Evolutionary conservation across 2,329 filamentous ascomycete genomes (phyloP).

Genomic region (Aphanocladium album): DNA sequence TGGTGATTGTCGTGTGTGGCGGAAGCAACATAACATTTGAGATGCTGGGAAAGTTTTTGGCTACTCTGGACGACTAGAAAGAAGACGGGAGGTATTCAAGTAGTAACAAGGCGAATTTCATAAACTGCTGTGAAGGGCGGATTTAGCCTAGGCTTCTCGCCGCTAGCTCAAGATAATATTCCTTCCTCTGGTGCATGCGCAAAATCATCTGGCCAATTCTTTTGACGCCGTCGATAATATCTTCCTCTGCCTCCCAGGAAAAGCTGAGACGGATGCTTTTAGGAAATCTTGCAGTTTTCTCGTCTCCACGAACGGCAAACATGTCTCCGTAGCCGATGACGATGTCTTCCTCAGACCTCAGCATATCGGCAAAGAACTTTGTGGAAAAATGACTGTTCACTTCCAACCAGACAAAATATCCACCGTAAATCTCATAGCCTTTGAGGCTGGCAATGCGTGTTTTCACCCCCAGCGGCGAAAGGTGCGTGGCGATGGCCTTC

Average conservation of each 20-base stretch:
- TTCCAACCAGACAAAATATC: slow-evolving; percentile 80
- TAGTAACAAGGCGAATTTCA: background rate
- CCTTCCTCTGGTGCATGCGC: slow-evolving; percentile 26
- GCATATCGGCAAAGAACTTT: slow-evolving; percentile 51
- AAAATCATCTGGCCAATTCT: slow-evolving; percentile 51
- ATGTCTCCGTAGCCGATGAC: slow-evolving; percentile 62
- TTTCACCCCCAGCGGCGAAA: slow-evolving; percentile 58
- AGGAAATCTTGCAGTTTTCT: slow-evolving; percentile 50
- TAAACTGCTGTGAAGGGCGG: background rate
- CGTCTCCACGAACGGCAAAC: slow-evolving; percentile 64
- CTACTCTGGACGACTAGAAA: background rate
- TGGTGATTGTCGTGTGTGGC: slow-evolving; percentile 27
- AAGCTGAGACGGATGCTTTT: slow-evolving; percentile 62
- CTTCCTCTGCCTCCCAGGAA: slow-evolving; percentile 64
- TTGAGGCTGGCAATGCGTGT: slow-evolving; percentile 33
- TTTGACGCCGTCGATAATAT: slow-evolving; percentile 61
- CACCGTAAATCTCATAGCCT: slow-evolving; percentile 56
- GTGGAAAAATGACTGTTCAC: slow-evolving; percentile 49
- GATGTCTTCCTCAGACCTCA: slow-evolving; percentile 58
- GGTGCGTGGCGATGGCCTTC: slow-evolving; percentile 50
- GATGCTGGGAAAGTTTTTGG: slow-evolving; percentile 21
- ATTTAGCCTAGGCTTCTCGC: background rate
- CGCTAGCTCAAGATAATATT: slow-evolving; percentile 20
- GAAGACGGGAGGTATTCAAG: background rate
- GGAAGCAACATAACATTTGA: slow-evolving; percentile 28